Evolutionary conservation across 805 yeast genomes (phyloP).

Genomic region (Metschnikowia matae): DNA sequence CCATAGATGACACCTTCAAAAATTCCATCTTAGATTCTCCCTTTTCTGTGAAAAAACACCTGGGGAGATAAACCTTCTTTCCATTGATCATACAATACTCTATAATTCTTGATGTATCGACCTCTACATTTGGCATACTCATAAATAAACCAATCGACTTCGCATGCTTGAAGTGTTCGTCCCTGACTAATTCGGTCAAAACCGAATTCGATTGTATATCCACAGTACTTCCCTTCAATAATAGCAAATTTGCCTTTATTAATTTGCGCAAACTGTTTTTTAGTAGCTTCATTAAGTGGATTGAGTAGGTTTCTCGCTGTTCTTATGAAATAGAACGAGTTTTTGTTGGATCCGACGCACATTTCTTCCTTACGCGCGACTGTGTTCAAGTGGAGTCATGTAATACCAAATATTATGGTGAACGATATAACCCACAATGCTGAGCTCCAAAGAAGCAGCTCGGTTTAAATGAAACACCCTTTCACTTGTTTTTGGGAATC

Average conservation of each 20-base stretch:
- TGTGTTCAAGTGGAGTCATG: no score
- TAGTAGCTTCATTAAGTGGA: slow-evolving; percentile 16
- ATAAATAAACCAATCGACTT: slow-evolving; percentile 60
- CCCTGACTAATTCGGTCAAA: slow-evolving; percentile 15
- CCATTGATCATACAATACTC: slow-evolving; percentile 44
- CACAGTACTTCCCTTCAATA: slow-evolving; percentile 17
- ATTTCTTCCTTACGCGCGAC: not conserved
- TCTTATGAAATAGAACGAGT: not conserved
- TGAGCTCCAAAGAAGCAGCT: no score
- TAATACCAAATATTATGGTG: no score
- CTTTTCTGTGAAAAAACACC: slow-evolving; percentile 34
- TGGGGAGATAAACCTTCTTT: slow-evolving; percentile 58
- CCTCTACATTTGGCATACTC: slow-evolving; percentile 72
- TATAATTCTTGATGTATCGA: slow-evolving; percentile 57
- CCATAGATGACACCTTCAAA: slow-evolving; percentile 42
- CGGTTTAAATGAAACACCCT: no score
- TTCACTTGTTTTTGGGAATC: no score
- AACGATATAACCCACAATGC: not conserved
- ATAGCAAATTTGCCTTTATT: slow-evolving; percentile 20
- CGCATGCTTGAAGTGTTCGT: slow-evolving; percentile 42
- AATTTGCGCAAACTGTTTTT: slow-evolving; percentile 24
- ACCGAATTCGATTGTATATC: slow-evolving; percentile 25
- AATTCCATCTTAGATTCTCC: slow-evolving; percentile 50
- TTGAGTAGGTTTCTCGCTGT: not conserved
- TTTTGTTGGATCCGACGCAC: not conserved